These are phyloP conservation scores for Fusarium pseudocircinatum DNA, from an alignment of 2,329 filamentous ascomycete species.

Conservation along the genomic window DNA sequence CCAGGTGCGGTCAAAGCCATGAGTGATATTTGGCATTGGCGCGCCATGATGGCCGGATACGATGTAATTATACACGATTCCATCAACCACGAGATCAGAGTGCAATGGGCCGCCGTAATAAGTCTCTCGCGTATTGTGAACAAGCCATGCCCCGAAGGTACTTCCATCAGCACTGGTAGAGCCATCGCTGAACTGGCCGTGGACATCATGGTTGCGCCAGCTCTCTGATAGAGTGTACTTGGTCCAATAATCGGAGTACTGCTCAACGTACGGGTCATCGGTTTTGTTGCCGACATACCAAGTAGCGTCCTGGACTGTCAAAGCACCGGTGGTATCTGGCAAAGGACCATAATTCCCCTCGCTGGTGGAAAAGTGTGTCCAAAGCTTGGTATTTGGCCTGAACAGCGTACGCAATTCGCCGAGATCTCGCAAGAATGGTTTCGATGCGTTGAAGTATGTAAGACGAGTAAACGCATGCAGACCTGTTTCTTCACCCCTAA, in stretches of 20 bases:
- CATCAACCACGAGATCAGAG: slow-evolving; percentile 69
- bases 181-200: slow-evolving; percentile 56
- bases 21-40: slow-evolving; percentile 68
- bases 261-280: slow-evolving; percentile 61
- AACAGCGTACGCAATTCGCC: slow-evolving; percentile 70
- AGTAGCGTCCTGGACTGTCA: slow-evolving; percentile 69
- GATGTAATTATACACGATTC: slow-evolving; percentile 71
- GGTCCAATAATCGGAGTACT: slow-evolving; percentile 69
- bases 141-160: slow-evolving; percentile 68
- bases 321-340: slow-evolving; percentile 50
- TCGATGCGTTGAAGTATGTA: slow-evolving; percentile 64
- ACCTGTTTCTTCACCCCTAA: slow-evolving; percentile 68
- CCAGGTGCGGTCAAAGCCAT: slow-evolving; percentile 71
- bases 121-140: slow-evolving; percentile 70
- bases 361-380: slow-evolving; percentile 68
- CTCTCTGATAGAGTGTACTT: slow-evolving; percentile 69
- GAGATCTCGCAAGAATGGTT: slow-evolving; percentile 63
- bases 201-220: slow-evolving; percentile 67
- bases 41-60: slow-evolving; percentile 70
- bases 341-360: slow-evolving; percentile 61
- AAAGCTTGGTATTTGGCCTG: slow-evolving; percentile 65
- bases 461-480: slow-evolving; percentile 67
- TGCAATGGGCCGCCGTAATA: slow-evolving; percentile 69
- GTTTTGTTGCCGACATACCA: slow-evolving; percentile 66
- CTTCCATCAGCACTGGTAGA: slow-evolving; percentile 56